Conservation (phyloP, 2,329 filamentous ascomycete species). For the Colletotrichum lentis region DNA sequence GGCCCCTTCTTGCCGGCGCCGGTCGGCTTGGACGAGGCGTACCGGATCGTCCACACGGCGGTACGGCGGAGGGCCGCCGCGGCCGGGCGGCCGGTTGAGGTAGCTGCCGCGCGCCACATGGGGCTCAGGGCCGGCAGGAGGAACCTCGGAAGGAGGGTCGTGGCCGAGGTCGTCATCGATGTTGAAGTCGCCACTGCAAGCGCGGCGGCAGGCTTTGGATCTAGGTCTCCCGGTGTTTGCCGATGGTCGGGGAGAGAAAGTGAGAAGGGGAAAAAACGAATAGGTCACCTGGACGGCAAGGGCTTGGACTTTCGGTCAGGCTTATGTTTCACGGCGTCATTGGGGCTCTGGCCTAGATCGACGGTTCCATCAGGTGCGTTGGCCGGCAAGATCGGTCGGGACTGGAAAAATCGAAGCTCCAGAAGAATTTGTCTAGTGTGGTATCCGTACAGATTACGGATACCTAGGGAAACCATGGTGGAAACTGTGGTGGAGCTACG, state of each 20-base stretch:
- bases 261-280: neutral
- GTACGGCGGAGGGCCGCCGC: slow-evolving; percentile 19
- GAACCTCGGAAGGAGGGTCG: slow-evolving; percentile 69
- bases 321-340: slow-evolving; percentile 34
- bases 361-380: slow-evolving; percentile 30
- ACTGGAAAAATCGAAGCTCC: slow-evolving; percentile 34
- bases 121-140: slow-evolving; percentile 70
- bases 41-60: slow-evolving; percentile 41
- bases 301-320: slow-evolving; percentile 12
- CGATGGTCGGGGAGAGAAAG: neutral
- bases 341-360: slow-evolving; percentile 27
- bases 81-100: slow-evolving; percentile 43
- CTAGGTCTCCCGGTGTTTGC: slow-evolving; percentile 10
- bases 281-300: slow-evolving; percentile 26
- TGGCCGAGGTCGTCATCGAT: slow-evolving; percentile 55
- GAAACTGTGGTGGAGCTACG: slow-evolving; percentile 30
- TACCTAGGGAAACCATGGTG: neutral
- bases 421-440: slow-evolving; percentile 30
- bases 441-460: neutral
- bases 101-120: slow-evolving; percentile 58
- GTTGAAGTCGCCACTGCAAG: slow-evolving; percentile 22
- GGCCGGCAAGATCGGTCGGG: slow-evolving; percentile 22
- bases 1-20: slow-evolving; percentile 57
- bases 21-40: slow-evolving; percentile 46
- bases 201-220: neutral